These are phyloP conservation scores for Lactarius sanguifluus DNA, from an alignment of 768 basidiomycete species.

Conservation along the genomic window DNA sequence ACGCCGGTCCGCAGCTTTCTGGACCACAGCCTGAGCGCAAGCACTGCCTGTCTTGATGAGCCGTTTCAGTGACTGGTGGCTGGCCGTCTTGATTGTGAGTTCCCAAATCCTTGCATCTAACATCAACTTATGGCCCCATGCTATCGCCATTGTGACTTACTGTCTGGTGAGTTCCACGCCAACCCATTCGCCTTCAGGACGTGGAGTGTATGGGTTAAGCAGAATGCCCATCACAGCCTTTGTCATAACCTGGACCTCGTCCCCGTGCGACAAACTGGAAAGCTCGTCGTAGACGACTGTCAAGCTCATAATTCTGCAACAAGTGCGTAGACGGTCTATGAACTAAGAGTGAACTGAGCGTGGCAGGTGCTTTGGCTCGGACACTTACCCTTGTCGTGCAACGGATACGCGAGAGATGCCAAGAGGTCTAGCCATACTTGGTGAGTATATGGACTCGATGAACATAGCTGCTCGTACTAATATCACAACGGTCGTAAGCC, in stretches of 20 bases:
- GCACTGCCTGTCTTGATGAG: constrained; percentile 8
- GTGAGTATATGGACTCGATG: background rate
- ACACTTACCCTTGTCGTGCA: constrained; percentile 9
- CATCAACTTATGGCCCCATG: background rate
- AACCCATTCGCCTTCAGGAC: constrained; percentile 14
- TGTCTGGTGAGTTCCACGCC: constrained; percentile 22
- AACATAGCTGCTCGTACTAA: constrained; percentile 19
- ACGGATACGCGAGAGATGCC: constrained; percentile 27
- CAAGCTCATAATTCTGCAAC: constrained; percentile 4
- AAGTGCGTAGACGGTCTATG: constrained; percentile 24
- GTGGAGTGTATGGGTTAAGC: constrained; percentile 25
- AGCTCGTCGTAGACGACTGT: constrained; percentile 28
- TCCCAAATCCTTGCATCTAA: constrained; percentile 18
- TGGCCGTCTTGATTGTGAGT: constrained; percentile 16
- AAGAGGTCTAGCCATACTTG: constrained; percentile 22
- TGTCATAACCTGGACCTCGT: background rate
- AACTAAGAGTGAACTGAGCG: background rate
- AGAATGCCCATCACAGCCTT: constrained; percentile 25
- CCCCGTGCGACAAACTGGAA: constrained; percentile 2
- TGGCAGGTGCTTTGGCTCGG: too few relatives aligned
- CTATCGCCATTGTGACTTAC: constrained; percentile 12
- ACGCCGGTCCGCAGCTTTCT: background rate
- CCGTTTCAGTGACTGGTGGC: constrained; percentile 2
- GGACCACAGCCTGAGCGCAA: background rate
- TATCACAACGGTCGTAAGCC: constrained; percentile 25